These are phyloP conservation scores for Pugionium cornutum DNA, from an alignment of 345 rosid species.

Conservation along the genomic window DNA sequence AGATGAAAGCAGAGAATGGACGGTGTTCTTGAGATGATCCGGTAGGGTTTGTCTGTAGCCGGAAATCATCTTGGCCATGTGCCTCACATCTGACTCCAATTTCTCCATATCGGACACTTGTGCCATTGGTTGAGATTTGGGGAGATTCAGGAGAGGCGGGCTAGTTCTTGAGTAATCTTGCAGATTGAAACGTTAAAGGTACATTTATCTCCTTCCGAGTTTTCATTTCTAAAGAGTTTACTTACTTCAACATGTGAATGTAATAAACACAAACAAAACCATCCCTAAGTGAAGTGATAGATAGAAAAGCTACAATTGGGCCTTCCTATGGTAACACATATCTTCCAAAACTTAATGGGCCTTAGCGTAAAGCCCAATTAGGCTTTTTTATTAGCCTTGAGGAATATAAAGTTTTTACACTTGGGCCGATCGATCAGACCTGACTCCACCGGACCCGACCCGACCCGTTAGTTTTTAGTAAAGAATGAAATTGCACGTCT, in stretches of 20 bases:
- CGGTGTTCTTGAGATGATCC: constrained; percentile 55
- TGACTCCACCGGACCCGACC: constrained; percentile 2
- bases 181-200: too few relatives aligned
- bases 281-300: too few relatives aligned
- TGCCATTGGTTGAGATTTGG: too few relatives aligned
- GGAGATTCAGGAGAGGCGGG: too few relatives aligned
- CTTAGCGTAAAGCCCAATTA: constrained; percentile 10
- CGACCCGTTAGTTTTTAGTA: not conserved
- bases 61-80: constrained; percentile 62
- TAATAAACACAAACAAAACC: too few relatives aligned
- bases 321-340: too few relatives aligned
- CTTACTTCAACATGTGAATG: too few relatives aligned
- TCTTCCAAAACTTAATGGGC: not conserved
- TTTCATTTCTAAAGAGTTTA: too few relatives aligned
- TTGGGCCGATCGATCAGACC: not conserved
- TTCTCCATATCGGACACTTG: constrained; percentile 42
- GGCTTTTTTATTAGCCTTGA: not conserved
- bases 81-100: constrained; percentile 58
- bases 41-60: constrained; percentile 67
- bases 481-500: constrained; percentile 30
- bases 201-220: too few relatives aligned
- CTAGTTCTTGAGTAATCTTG: too few relatives aligned
- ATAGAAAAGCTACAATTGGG: too few relatives aligned
- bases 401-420: not conserved
- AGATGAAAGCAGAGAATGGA: constrained; percentile 51